Conservation (phyloP, 257 asterid genomes). For the Capsicum chinense region DNA sequence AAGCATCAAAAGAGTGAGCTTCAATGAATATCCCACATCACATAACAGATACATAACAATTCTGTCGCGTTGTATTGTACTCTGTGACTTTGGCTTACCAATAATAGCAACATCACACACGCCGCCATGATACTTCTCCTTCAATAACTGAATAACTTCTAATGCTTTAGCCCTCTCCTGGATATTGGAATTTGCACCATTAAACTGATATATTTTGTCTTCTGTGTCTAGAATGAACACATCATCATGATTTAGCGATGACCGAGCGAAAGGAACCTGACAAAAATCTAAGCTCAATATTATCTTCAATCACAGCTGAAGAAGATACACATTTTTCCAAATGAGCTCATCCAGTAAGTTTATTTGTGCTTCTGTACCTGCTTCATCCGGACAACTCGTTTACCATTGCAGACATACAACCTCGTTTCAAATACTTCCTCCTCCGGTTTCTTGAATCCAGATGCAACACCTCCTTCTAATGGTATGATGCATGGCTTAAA, state of each 20-base stretch:
- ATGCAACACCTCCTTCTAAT: constrained; percentile 89
- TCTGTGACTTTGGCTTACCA: constrained; percentile 55
- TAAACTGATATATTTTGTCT: constrained; percentile 93
- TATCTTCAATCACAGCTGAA: constrained; percentile 25
- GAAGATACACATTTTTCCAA: constrained; percentile 1
- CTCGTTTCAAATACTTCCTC: constrained; percentile 87
- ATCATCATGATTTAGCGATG: constrained; percentile 94
- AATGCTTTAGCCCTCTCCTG: constrained; percentile 98
- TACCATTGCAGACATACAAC: constrained; percentile 83
- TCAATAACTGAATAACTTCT: constrained; percentile 89
- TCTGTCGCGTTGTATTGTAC: not conserved
- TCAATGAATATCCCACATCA: not conserved
- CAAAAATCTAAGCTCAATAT: constrained; percentile 29
- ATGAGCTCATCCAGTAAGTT: not conserved
- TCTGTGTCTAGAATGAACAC: constrained; percentile 88
- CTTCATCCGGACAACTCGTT: constrained; percentile 79
- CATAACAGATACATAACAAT: not conserved
- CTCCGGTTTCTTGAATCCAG: constrained; percentile 82
- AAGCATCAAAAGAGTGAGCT: not conserved
- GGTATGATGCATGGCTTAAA: constrained; percentile 96
- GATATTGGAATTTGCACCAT: constrained; percentile 92
- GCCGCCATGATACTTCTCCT: constrained; percentile 94
- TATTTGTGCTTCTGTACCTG: constrained; percentile 53
- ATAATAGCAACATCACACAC: constrained; percentile 91
- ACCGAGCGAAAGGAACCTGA: constrained; percentile 91